Percentiles rank a stretch among this genome's conserved stretches.
These are phyloP conservation scores for Podaxis sp. DNA, from an alignment of 768 basidiomycete genomes.

Conservation along the genomic window DNA sequence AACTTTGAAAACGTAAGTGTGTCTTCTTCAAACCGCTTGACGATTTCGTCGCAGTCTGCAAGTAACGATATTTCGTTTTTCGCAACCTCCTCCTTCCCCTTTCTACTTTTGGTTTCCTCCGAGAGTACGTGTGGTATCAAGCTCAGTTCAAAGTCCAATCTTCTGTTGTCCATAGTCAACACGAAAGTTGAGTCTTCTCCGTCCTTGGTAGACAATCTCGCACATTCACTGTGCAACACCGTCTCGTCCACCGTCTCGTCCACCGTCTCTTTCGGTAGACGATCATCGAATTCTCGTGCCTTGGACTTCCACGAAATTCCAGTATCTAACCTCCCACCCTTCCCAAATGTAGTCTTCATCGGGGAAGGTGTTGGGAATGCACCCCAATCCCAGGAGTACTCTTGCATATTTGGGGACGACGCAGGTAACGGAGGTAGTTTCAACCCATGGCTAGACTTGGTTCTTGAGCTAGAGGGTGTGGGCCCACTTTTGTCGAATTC, in stretches of 20 bases:
- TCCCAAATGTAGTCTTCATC: slow-evolving; percentile 51
- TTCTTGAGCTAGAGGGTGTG: slow-evolving; percentile 5
- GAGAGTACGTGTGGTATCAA: slow-evolving; percentile 39
- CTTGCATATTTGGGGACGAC: slow-evolving; percentile 40
- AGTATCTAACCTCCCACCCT: slow-evolving; percentile 39
- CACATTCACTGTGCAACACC: slow-evolving; percentile 16
- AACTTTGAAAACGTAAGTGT: slow-evolving; percentile 67
- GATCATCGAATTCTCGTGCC: slow-evolving; percentile 29
- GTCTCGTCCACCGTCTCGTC: slow-evolving; percentile 32
- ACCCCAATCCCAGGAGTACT: slow-evolving; percentile 96
- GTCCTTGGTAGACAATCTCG: slow-evolving; percentile 20
- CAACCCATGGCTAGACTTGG: not conserved
- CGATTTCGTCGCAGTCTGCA: slow-evolving; percentile 52
- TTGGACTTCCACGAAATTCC: slow-evolving; percentile 21
- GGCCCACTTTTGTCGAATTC: not conserved
- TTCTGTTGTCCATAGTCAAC: slow-evolving; percentile 59
- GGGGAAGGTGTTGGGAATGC: slow-evolving; percentile 83
- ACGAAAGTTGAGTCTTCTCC: slow-evolving; percentile 64
- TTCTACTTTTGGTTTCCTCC: slow-evolving; percentile 21
- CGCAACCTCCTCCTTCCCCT: slow-evolving; percentile 24
- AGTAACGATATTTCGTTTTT: slow-evolving; percentile 24
- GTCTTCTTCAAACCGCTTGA: slow-evolving; percentile 55
- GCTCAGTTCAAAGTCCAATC: slow-evolving; percentile 74
- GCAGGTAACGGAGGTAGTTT: slow-evolving; percentile 12
- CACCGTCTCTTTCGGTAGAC: slow-evolving; percentile 22